Percentiles rank a stretch among this genome's conserved stretches.
These are phyloP conservation scores for Trifolium repens DNA, from an alignment of 306 rosid species.

Conservation along the genomic window DNA sequence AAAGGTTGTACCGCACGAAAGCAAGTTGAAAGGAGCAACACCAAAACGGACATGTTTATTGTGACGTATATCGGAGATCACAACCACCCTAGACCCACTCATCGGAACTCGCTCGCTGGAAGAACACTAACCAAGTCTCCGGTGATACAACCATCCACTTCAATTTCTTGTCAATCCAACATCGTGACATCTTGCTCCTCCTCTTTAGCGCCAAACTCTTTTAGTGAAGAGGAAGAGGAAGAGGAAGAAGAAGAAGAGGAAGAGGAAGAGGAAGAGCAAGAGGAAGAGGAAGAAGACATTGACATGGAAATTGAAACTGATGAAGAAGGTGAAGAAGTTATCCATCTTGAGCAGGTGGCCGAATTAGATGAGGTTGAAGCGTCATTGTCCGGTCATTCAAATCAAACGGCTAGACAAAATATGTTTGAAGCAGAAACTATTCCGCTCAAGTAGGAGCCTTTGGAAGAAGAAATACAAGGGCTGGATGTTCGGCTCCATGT, in stretches of 20 bases:
- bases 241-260: no score
- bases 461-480: no score
- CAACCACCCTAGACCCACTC: conserved; percentile 72
- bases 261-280: no score
- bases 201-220: background rate
- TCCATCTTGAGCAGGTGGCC: no score
- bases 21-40: conserved; percentile 75
- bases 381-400: background rate
- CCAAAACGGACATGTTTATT: conserved; percentile 52
- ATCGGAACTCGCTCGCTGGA: conserved; percentile 79
- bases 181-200: background rate
- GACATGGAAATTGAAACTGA: conserved; percentile 11
- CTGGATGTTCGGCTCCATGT: background rate
- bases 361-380: background rate
- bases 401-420: conserved; percentile 4
- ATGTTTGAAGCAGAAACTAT: background rate
- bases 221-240: no score
- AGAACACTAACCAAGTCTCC: conserved; percentile 56
- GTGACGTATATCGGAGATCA: conserved; percentile 82
- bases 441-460: no score
- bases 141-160: background rate
- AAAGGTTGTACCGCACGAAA: conserved; percentile 76
- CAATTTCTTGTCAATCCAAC: background rate
- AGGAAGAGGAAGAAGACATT: conserved; percentile 9
- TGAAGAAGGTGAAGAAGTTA: conserved; percentile 10